Conservation (phyloP, 1,284 basidiomycete species). For the Puccinia polysora region DNA sequence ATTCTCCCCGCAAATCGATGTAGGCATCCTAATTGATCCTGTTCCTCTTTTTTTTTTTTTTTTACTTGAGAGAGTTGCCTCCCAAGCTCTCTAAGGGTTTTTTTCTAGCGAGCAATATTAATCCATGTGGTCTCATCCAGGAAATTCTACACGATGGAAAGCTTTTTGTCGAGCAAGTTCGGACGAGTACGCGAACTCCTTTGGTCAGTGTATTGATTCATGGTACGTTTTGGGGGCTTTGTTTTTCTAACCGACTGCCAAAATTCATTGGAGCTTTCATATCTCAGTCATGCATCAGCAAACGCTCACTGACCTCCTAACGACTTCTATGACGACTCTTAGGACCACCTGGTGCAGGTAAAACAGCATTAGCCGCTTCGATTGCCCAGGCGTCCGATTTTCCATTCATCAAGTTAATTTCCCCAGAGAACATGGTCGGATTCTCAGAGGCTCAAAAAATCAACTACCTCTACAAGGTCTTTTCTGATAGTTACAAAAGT, state of each 20-base stretch:
- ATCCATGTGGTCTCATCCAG: conserved; percentile 56
- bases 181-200: conserved; percentile 80
- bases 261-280: background rate
- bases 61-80: background rate
- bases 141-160: conserved; percentile 83
- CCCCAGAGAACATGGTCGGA: conserved; percentile 95
- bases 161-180: conserved; percentile 91
- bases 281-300: background rate
- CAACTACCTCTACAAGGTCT: conserved; percentile 84
- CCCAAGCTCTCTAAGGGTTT: background rate
- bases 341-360: conserved; percentile 81
- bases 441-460: conserved; percentile 88
- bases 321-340: background rate
- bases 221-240: conserved; percentile 55
- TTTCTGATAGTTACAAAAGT: conserved; percentile 95
- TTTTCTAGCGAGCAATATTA: background rate
- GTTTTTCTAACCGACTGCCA: background rate
- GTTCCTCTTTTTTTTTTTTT: background rate
- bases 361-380: conserved; percentile 90
- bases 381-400: conserved; percentile 88
- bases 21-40: conserved; percentile 56
- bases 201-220: conserved; percentile 86
- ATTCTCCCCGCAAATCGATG: conserved; percentile 70
- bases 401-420: conserved; percentile 97
- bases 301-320: background rate